A percentile compares a stretch with the other conserved stretches of the same genome.
Evolutionary conservation across 108 stramenopile genomes (phyloP).

Genomic region (Skeletonema costatum): DNA sequence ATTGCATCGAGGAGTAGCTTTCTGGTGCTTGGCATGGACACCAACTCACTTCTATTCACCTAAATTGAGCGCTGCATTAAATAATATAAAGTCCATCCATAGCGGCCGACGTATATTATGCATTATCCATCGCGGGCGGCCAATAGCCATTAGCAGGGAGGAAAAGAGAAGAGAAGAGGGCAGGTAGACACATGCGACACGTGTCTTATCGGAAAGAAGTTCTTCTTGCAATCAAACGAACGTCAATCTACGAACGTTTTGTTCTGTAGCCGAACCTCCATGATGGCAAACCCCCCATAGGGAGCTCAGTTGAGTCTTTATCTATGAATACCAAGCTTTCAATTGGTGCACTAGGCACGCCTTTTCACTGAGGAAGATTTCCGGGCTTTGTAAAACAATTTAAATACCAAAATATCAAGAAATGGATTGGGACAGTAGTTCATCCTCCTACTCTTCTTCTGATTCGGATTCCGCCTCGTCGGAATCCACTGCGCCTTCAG

Average conservation of each 20-base stretch:
- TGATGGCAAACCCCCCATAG: not conserved
- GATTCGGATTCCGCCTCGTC: not conserved
- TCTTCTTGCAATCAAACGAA: no score
- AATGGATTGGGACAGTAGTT: not conserved
- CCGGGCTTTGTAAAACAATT: not conserved
- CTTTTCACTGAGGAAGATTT: not conserved
- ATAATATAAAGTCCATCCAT: no score
- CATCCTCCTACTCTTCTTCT: conserved; percentile 1
- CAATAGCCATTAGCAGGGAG: no score
- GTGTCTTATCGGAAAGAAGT: no score
- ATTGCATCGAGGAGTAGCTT: conserved; percentile 20
- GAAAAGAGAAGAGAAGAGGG: no score
- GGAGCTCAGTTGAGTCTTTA: not conserved
- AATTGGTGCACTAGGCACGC: not conserved
- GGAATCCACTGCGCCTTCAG: conserved; percentile 1
- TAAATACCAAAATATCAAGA: not conserved
- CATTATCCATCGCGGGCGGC: no score
- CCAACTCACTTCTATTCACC: no score
- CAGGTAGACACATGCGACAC: no score
- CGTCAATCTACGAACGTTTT: no score
- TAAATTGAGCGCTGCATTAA: no score
- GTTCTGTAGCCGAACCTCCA: not conserved
- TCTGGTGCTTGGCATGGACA: conserved; percentile 5
- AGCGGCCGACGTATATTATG: no score
- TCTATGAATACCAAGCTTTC: not conserved